Evolutionary conservation across 177 flowering plant genomes (phyloP).

Genomic region (Vitis hybrid): DNA sequence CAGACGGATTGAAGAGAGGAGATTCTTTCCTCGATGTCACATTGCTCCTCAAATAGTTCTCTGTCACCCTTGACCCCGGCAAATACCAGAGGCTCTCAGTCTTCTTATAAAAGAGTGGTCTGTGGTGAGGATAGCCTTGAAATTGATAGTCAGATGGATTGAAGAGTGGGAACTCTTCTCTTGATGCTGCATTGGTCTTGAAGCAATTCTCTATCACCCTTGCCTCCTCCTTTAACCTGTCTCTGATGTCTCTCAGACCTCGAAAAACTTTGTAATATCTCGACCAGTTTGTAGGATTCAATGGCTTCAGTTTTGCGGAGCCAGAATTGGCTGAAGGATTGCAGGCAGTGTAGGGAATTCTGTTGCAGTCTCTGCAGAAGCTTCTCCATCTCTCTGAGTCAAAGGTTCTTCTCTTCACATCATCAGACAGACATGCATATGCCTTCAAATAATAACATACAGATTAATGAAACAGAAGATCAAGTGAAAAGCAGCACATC

Average conservation of each 20-base stretch:
- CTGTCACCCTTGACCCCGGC: not conserved
- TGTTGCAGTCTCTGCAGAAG: conserved; percentile 49
- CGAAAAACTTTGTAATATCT: conserved; percentile 20
- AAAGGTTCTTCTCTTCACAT: conserved; percentile 50
- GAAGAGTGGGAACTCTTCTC: conserved; percentile 27
- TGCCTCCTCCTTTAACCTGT: conserved; percentile 55
- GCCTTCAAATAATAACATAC: conserved; percentile 45
- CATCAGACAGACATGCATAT: conserved; percentile 57
- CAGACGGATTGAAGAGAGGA: conserved; percentile 36
- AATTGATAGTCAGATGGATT: conserved; percentile 42
- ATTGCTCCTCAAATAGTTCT: too few species aligned
- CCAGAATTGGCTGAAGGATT: conserved; percentile 4
- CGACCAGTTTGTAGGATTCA: conserved; percentile 5
- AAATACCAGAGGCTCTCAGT: conserved; percentile 25
- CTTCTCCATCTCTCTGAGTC: conserved; percentile 44
- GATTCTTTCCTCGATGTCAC: conserved; percentile 19
- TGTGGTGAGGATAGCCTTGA: conserved; percentile 47
- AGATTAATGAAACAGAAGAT: not conserved
- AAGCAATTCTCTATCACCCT: conserved; percentile 62
- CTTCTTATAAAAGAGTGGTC: conserved; percentile 25
- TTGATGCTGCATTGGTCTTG: conserved; percentile 26
- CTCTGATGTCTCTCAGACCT: conserved; percentile 38
- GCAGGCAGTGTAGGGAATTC: conserved; percentile 14
- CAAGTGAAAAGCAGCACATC: too few species aligned
- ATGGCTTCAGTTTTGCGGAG: conserved; percentile 8